These are phyloP conservation scores for Funneliformis geosporum DNA, from an alignment of 192 early-diverging fungal genomes.

Conservation along the genomic window DNA sequence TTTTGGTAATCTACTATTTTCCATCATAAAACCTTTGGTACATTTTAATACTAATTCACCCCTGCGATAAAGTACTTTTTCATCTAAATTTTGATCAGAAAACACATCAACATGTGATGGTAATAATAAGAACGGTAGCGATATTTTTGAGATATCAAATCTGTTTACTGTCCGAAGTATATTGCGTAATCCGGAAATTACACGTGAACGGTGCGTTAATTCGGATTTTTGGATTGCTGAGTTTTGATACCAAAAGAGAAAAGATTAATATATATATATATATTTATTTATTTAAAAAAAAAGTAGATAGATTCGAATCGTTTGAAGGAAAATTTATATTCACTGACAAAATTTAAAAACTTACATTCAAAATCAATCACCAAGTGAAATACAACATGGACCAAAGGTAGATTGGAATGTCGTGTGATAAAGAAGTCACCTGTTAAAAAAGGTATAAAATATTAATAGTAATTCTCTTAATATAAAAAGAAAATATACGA, in stretches of 20 bases:
- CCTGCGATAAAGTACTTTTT: conserved; percentile 48
- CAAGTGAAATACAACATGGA: conserved; percentile 78
- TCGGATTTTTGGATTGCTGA: conserved; percentile 29
- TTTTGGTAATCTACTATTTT: conserved; percentile 51
- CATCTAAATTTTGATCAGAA: conserved; percentile 38
- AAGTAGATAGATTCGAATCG: not conserved
- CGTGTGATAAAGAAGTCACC: conserved; percentile 75
- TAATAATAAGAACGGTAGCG: conserved; percentile 65
- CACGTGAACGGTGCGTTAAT: conserved; percentile 14
- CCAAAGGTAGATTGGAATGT: conserved; percentile 74
- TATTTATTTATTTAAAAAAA: too few species aligned
- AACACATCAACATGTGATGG: conserved; percentile 43
- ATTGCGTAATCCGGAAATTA: conserved; percentile 56
- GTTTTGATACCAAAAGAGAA: not conserved
- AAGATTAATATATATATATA: not conserved
- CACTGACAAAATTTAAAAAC: not conserved
- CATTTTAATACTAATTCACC: conserved; percentile 52
- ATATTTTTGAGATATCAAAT: conserved; percentile 65
- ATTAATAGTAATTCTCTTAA: not conserved
- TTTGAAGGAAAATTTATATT: not conserved
- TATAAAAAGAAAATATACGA: not conserved
- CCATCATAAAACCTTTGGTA: conserved; percentile 59
- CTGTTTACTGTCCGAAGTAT: conserved; percentile 63
- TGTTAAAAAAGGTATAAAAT: conserved; percentile 2
- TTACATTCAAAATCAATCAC: conserved; percentile 61